Evolutionary conservation across 768 basidiomycete species (phyloP), one percentile per base, ranked within the genome.

Genomic region (Mycena rebaudengoi): DNA sequence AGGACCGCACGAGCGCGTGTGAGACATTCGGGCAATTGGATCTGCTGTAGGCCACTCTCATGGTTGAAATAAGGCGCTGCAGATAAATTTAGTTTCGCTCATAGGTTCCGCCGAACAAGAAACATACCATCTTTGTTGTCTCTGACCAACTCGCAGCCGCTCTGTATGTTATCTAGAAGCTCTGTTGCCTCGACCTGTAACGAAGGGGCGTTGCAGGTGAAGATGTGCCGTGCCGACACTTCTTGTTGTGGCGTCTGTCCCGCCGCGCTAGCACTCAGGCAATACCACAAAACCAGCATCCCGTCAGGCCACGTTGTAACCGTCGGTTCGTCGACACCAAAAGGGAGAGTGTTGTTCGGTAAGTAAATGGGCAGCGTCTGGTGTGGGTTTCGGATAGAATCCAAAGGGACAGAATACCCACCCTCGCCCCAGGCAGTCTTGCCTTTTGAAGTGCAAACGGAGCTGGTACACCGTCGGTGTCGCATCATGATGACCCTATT

Each of bases 401-500:
- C 67, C 11, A 83, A 67, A 0, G 71, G 60, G 1, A 77, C 54
- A 3, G 74, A 72, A 51, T 71, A 76, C 64, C 78, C 70, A 23
- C 48, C 23, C n/a, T 13, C 35, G 18, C 20, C 39, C n/a, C 14
- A n/a, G n/a, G n/a, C 23, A 20, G 29, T 2, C 23, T 28, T n/a
- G 14, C 18, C 33, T 43, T 53, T 60, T 18, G 64, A 54, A 7
- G 70, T 74, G 44, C 86, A 87, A 1, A 28, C 48, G 4, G 73
- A 67, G 60, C 82, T 82, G 13, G 69, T 65, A 68, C 86, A 88
- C 64, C 75, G 73, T 46, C 84, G 76, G 64, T 84, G 82, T 55
- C 86, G 77, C 72, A 87, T 75, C 45, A 75, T 73, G 13, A 62
- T 64, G 66, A 85, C 82, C 44, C 77, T 77, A 49, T 86, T 87